Base-by-base conservation (phyloP, 371 early-diverging fungal species). In the Circinella minor region DNA sequence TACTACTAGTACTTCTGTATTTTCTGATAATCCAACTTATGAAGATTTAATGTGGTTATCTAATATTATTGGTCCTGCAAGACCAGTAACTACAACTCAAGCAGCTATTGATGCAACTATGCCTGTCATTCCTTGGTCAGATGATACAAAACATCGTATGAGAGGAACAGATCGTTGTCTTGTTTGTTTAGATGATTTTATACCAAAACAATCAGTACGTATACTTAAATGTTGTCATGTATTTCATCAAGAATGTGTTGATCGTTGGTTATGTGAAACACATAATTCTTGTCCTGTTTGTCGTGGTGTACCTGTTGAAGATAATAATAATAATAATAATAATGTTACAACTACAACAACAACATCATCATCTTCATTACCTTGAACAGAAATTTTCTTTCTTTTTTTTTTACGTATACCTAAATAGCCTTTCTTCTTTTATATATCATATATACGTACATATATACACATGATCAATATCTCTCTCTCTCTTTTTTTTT, bases 211-310 rank as follows among this genome's bases (percentile, higher is more conserved):
- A 20, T 78, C 85, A 47, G 83, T 94, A 38, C 78, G 94, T 37
- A 83, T 89, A 15, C 75, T 95, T 51, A 83, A 86, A 39, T 95
- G 97, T 76, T 73, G 81, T 36, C 97, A 96, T 73, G 90, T 89
- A 37, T 96, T 94, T 79, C 97, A 96, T 78, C 81, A 82, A 62
- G 90, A 91, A 34, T 96, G 96, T 75, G 89, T 96, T 8, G 95
- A 96, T 78, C 82, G 89, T 60, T 94, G 94, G 94, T 81, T 92
- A 20, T 79, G 77, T 62, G 85, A 84, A 65, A 74, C 77, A 4
- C 80, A 81, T 48, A 83, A 83, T 63, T 81, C 80, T 6, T 83
- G 83, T 67, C 83, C 83, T 38, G 78, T 83, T 0, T 83, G 83
- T 70, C 77, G 83, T 55, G 71, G 81, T 62, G 74, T 79, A 1